These are phyloP conservation scores for Kodamaea sp. DNA, from an alignment of 1,139 yeast genomes.

Conservation along the genomic window DNA sequence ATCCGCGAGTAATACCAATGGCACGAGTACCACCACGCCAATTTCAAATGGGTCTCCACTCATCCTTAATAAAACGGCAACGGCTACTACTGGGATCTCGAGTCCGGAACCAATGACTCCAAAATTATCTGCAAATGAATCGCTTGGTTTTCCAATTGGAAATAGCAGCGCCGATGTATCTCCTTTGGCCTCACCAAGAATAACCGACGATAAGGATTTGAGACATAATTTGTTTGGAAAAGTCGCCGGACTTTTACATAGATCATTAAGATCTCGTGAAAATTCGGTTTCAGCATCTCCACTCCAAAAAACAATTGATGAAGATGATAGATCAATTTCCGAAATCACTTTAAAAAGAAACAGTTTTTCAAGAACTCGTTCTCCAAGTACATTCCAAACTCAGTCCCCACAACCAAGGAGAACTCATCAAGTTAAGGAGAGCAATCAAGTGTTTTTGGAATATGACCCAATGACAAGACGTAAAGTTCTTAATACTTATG, in stretches of 20 bases:
- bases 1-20: neutral
- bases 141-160: neutral
- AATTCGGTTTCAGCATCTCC: neutral
- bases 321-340: neutral
- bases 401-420: conserved; percentile 1
- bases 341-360: neutral
- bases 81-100: conserved; percentile 16
- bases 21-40: conserved; percentile 3
- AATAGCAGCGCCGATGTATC: conserved; percentile 6
- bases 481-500: conserved; percentile 85
- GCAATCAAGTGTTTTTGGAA: conserved; percentile 74
- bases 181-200: conserved; percentile 9
- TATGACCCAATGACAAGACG: conserved; percentile 86
- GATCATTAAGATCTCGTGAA: conserved; percentile 19
- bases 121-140: conserved; percentile 9
- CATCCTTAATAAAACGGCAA: conserved; percentile 9
- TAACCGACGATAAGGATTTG: conserved; percentile 16
- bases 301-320: neutral
- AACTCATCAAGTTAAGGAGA: conserved; percentile 64
- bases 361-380: neutral
- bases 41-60: conserved; percentile 3
- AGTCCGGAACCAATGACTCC: conserved; percentile 17
- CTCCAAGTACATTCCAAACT: neutral
- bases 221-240: conserved; percentile 30
- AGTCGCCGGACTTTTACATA: conserved; percentile 31